phyloP scores from a whole-genome alignment of 2,329 filamentous ascomycete genomes.

The Fusarium continuum region DNA sequence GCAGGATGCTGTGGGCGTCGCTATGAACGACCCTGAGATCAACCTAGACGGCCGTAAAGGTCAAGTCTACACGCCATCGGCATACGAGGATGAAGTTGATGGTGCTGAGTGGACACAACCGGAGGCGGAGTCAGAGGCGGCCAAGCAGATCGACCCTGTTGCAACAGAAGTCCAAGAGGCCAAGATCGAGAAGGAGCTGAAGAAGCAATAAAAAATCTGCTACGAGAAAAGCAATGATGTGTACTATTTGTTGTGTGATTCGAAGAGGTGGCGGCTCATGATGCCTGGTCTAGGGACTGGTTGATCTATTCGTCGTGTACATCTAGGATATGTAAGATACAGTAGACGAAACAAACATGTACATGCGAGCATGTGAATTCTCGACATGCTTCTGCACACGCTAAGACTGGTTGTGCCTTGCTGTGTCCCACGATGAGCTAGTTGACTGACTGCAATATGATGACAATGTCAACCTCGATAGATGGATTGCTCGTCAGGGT shows the following conservation, averaged over 20 bases:
- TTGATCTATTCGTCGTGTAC: conserved; percentile 36
- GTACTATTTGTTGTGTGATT: conserved; percentile 23
- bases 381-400: not conserved
- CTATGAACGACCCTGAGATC: conserved; percentile 72
- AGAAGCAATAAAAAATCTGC: conserved; percentile 23
- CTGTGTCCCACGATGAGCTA: too few relatives aligned
- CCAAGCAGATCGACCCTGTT: conserved; percentile 25
- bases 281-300: not conserved
- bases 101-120: conserved; percentile 39
- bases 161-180: conserved; percentile 21
- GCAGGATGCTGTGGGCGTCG: conserved; percentile 76
- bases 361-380: conserved; percentile 7
- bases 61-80: conserved; percentile 59
- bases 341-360: conserved; percentile 22
- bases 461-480: not conserved
- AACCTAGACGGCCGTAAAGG: conserved; percentile 61
- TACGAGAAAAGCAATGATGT: conserved; percentile 9
- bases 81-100: conserved; percentile 49
- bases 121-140: conserved; percentile 27
- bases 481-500: not conserved
- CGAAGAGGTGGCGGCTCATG: not conserved
- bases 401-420: not conserved
- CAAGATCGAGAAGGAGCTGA: conserved; percentile 38
- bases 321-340: conserved; percentile 43
- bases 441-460: not conserved